A percentile compares a stretch with the other conserved stretches of the same genome.
Evolutionary conservation across 164 flowering plant genomes (phyloP).

Genomic region (Warburgia ugandensis): DNA sequence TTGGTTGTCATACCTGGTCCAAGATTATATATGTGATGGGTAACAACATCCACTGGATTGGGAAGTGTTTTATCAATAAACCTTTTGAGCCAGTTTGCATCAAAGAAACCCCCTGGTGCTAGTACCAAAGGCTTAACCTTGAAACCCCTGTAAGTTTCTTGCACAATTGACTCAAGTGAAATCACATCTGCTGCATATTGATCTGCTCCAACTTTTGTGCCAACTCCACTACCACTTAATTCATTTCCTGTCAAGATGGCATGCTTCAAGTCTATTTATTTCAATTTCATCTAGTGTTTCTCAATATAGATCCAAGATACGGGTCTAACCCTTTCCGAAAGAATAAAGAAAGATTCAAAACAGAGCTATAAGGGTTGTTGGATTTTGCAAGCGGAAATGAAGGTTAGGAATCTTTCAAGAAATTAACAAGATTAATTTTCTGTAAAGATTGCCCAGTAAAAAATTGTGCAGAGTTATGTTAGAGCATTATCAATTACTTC

Average conservation of each 20-base stretch:
- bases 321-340: too few relatives aligned
- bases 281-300: neutral
- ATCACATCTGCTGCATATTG: constrained; percentile 51
- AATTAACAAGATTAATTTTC: too few relatives aligned
- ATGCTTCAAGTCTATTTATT: neutral
- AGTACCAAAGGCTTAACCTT: constrained; percentile 38
- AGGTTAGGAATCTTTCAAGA: too few relatives aligned
- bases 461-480: too few relatives aligned
- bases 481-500: too few relatives aligned
- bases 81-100: constrained; percentile 48
- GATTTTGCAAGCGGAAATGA: too few relatives aligned
- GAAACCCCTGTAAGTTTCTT: constrained; percentile 29
- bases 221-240: constrained; percentile 60
- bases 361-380: too few relatives aligned
- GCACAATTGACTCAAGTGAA: constrained; percentile 32
- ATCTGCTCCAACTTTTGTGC: constrained; percentile 42
- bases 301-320: neutral
- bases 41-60: constrained; percentile 34
- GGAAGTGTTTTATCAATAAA: constrained; percentile 25
- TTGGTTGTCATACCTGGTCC: constrained; percentile 73
- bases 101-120: constrained; percentile 71
- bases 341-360: too few relatives aligned
- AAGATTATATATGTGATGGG: constrained; percentile 76
- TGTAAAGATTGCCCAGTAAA: too few relatives aligned
- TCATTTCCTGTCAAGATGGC: constrained; percentile 48